Evolutionary conservation across 2,329 filamentous ascomycete genomes (phyloP).

Genomic region (Hymenoscyphus fructigenus): DNA sequence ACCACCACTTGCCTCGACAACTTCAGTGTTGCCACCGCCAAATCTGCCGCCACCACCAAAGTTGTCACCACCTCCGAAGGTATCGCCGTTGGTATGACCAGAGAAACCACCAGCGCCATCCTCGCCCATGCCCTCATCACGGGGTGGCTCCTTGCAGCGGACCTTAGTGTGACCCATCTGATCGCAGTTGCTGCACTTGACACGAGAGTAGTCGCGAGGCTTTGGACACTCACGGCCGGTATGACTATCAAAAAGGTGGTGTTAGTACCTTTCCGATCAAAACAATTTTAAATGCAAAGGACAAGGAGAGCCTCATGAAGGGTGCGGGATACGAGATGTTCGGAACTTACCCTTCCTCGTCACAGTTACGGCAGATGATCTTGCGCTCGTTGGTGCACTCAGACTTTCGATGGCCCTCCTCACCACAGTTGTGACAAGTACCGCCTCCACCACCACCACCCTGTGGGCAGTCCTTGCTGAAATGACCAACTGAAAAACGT

Average conservation of each 20-base stretch:
- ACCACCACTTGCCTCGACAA: not conserved
- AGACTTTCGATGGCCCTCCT: constrained; percentile 24
- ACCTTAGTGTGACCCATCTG: constrained; percentile 44
- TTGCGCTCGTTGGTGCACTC: constrained; percentile 35
- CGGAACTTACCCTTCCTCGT: constrained; percentile 43
- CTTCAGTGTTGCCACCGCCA: constrained; percentile 12
- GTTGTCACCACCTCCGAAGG: constrained; percentile 24
- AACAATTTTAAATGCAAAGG: not conserved
- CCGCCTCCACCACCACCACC: constrained; percentile 53
- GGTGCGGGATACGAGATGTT: not conserved
- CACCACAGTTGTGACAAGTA: constrained; percentile 43
- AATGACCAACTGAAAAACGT: constrained; percentile 53
- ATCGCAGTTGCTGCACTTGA: constrained; percentile 59
- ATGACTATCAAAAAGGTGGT: constrained; percentile 3
- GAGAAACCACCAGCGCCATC: constrained; percentile 11
- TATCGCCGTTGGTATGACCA: constrained; percentile 26
- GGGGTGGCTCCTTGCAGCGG: constrained; percentile 40
- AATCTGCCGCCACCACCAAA: constrained; percentile 13
- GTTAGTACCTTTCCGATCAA: not conserved
- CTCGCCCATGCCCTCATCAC: constrained; percentile 20
- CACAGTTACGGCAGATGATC: constrained; percentile 55
- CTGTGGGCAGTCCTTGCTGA: constrained; percentile 62
- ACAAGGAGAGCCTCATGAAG: not conserved
- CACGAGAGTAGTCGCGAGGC: constrained; percentile 44
- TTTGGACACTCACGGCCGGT: constrained; percentile 15